Base-by-base conservation (phyloP, 371 early-diverging fungal genomes). In the Rhizomucor miehei region DNA sequence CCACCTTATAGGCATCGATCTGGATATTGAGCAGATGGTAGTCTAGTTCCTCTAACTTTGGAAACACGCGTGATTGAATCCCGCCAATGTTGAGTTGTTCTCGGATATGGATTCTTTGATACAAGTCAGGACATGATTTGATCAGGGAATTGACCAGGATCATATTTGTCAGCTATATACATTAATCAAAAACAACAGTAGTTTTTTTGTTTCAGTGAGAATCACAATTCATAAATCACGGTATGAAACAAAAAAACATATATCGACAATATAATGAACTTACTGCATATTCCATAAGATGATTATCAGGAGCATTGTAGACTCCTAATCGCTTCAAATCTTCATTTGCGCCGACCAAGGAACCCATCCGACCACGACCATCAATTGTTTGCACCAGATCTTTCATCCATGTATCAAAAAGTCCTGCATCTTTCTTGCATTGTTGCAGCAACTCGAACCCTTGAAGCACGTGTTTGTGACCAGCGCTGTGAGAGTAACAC, bases 141-240 rank as follows among this genome's bases (percentile, higher is more conserved):
- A 89, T 82, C 0, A 93, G 57, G 1, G 88, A 84, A 62, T 93
- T 93, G 53, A 93, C 75, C 38, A 93, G 71, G 16, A 93, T 85
- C 76, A 93, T 80, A 54, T 87, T 89, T 19, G 91, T 87, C 19
- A 92, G 62, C 79, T 86, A 68, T 17, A 24, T 45, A 9, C 34
- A 16, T n/a, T n/a, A n/a, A n/a, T n/a, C n/a, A n/a, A n/a, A n/a
- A n/a, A n/a, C n/a, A n/a, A n/a, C n/a, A n/a, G n/a, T n/a, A n/a
- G n/a, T n/a, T n/a, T n/a, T n/a, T n/a, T n/a, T n/a, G n/a, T n/a
- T n/a, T n/a, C n/a, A n/a, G n/a, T n/a, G n/a, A n/a, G n/a, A n/a
- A n/a, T n/a, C n/a, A n/a, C n/a, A n/a, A n/a, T n/a, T n/a, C n/a
- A n/a, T n/a, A n/a, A 3, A 20, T 21, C n/a, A n/a, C 10, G 36